A percentile compares a stretch with the other conserved stretches of the same genome.
phyloP scores from a whole-genome alignment of 306 rosid species.

The Hippophae tibetana region DNA sequence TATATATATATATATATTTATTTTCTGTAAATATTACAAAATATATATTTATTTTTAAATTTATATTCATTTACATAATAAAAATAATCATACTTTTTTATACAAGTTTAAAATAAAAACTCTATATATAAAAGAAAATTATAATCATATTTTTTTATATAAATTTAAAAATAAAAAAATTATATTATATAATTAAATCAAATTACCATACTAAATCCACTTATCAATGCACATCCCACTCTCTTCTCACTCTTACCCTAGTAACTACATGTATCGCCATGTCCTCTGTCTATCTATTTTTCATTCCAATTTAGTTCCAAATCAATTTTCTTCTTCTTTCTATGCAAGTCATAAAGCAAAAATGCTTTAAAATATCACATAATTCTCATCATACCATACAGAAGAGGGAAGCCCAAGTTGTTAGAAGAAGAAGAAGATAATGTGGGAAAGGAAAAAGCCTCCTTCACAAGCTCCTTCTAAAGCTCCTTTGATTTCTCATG shows the following conservation, averaged over 20 bases:
- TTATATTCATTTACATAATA: no score
- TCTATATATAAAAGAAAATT: background rate
- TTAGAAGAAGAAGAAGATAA: slow-evolving; percentile 22
- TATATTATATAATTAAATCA: no score
- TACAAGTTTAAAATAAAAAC: background rate
- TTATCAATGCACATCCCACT: slow-evolving; percentile 25
- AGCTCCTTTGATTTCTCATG: slow-evolving; percentile 28
- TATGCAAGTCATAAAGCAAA: slow-evolving; percentile 4
- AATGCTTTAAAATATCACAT: background rate
- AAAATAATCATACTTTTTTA: no score
- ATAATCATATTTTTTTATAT: no score
- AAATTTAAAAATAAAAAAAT: no score
- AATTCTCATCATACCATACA: background rate
- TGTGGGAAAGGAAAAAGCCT: slow-evolving; percentile 50
- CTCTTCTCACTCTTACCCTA: slow-evolving; percentile 13
- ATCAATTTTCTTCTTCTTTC: background rate
- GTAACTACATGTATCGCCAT: slow-evolving; percentile 18
- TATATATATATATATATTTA: no score
- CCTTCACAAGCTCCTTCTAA: slow-evolving; percentile 13
- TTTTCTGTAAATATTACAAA: no score
- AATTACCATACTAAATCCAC: no score
- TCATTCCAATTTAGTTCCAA: background rate
- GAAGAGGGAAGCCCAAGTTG: no score
- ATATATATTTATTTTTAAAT: no score
- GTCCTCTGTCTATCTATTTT: slow-evolving; percentile 2